Evolutionary conservation across 1,284 basidiomycete species (phyloP).

Genomic region (Ustilago shanxiensis): DNA sequence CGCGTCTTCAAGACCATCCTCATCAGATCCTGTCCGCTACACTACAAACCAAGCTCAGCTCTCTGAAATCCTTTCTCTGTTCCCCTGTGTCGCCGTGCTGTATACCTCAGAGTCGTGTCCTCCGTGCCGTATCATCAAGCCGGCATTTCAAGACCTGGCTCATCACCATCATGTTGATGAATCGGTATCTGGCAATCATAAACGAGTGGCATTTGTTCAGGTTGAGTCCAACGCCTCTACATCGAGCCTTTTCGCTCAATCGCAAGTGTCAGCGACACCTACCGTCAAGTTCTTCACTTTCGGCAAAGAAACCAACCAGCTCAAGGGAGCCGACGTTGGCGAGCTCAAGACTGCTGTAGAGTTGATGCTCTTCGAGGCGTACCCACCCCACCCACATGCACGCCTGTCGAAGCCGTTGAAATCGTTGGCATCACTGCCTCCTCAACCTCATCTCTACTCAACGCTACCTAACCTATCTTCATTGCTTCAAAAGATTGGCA

Average conservation of each 20-base stretch:
- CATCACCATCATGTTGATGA: slow-evolving; percentile 71
- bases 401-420: slow-evolving; percentile 75
- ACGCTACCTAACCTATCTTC: slow-evolving; percentile 79
- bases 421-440: slow-evolving; percentile 75
- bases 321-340: slow-evolving; percentile 79
- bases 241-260: slow-evolving; percentile 18
- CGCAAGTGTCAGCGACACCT: slow-evolving; percentile 81
- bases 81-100: slow-evolving; percentile 77
- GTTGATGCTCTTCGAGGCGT: slow-evolving; percentile 78
- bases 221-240: slow-evolving; percentile 65
- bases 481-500: slow-evolving; percentile 76
- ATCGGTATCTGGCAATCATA: slow-evolving; percentile 26
- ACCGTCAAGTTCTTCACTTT: slow-evolving; percentile 80
- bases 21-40: slow-evolving; percentile 74
- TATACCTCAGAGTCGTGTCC: slow-evolving; percentile 77
- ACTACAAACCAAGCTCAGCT: slow-evolving; percentile 40
- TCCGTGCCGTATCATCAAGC: slow-evolving; percentile 78
- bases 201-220: slow-evolving; percentile 61
- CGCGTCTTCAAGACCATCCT: slow-evolving; percentile 74
- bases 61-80: slow-evolving; percentile 45
- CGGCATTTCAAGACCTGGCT: slow-evolving; percentile 77
- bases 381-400: slow-evolving; percentile 81
- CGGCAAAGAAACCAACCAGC: slow-evolving; percentile 71
- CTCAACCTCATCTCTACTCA: slow-evolving; percentile 78
- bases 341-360: slow-evolving; percentile 80